These are phyloP conservation scores for Tephrocybe sp. DNA, from an alignment of 768 basidiomycete genomes.

Conservation along the genomic window DNA sequence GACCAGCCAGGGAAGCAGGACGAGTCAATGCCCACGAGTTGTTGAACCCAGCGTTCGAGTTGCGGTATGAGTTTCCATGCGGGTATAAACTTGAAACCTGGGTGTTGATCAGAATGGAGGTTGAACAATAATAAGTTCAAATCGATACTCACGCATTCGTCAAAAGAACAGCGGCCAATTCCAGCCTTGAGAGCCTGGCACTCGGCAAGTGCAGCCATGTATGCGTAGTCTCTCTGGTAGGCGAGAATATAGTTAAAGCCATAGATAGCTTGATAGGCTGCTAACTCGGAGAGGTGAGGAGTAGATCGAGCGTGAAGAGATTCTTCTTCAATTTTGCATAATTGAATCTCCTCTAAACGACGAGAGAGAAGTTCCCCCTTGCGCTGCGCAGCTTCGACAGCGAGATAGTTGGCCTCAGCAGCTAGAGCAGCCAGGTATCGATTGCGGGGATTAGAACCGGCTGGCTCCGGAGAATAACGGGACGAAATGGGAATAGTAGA, in stretches of 20 bases:
- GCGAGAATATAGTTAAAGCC: background rate
- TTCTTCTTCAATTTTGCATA: conserved; percentile 11
- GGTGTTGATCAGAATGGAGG: background rate
- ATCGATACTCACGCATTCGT: background rate
- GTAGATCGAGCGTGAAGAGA: background rate
- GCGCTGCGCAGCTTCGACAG: conserved; percentile 26
- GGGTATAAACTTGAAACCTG: background rate
- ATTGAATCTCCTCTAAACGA: conserved; percentile 19
- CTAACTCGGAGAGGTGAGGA: background rate
- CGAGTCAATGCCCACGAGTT: too few relatives aligned
- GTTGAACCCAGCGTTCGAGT: too few relatives aligned
- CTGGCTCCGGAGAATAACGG: background rate
- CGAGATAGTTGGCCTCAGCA: conserved; percentile 35
- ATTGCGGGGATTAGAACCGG: conserved; percentile 23
- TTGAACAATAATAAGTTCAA: background rate
- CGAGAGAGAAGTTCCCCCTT: conserved; percentile 28
- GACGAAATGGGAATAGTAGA: conserved; percentile 6
- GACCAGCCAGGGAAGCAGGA: too few relatives aligned
- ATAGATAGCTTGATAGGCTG: background rate
- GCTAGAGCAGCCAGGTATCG: conserved; percentile 37
- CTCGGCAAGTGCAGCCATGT: background rate
- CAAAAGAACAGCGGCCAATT: background rate
- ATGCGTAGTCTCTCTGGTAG: background rate
- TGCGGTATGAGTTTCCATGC: too few relatives aligned
- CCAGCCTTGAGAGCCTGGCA: background rate